phyloP scores from a whole-genome alignment of 768 basidiomycete genomes.

The Suillus subalutaceus region DNA sequence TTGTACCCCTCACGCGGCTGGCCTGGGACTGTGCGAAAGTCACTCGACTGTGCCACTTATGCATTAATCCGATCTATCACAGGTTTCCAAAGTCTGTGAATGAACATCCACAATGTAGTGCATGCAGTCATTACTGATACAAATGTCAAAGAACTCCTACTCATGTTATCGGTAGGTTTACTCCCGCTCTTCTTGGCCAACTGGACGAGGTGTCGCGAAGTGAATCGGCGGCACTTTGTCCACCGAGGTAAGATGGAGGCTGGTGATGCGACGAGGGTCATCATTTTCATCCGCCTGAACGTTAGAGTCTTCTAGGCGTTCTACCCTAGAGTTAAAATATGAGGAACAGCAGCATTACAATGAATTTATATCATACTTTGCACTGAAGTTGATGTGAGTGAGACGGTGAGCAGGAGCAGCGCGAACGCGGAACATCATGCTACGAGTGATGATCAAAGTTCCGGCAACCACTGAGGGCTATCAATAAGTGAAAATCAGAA shows the following conservation, averaged over 20 bases:
- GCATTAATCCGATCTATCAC: neutral
- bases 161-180: neutral
- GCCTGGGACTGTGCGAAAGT: neutral
- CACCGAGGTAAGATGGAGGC: slow-evolving; percentile 38
- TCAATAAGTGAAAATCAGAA: neutral
- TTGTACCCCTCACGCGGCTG: neutral
- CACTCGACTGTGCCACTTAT: neutral
- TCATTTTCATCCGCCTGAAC: slow-evolving; percentile 22
- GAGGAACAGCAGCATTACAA: neutral
- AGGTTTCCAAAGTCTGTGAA: neutral
- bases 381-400: slow-evolving; percentile 41
- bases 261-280: slow-evolving; percentile 31
- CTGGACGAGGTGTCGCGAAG: slow-evolving; percentile 22
- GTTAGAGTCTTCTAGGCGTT: slow-evolving; percentile 17
- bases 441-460: slow-evolving; percentile 40
- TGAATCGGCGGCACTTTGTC: slow-evolving; percentile 38
- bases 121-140: neutral
- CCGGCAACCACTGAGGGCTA: slow-evolving; percentile 42
- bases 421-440: slow-evolving; percentile 43
- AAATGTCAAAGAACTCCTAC: neutral
- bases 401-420: slow-evolving; percentile 38
- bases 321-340: slow-evolving; percentile 25
- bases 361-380: slow-evolving; percentile 32
- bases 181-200: slow-evolving; percentile 3
- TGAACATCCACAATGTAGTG: neutral